Conservation (phyloP, 2,329 filamentous ascomycete genomes). For the Phialemonium atrogriseum region DNA sequence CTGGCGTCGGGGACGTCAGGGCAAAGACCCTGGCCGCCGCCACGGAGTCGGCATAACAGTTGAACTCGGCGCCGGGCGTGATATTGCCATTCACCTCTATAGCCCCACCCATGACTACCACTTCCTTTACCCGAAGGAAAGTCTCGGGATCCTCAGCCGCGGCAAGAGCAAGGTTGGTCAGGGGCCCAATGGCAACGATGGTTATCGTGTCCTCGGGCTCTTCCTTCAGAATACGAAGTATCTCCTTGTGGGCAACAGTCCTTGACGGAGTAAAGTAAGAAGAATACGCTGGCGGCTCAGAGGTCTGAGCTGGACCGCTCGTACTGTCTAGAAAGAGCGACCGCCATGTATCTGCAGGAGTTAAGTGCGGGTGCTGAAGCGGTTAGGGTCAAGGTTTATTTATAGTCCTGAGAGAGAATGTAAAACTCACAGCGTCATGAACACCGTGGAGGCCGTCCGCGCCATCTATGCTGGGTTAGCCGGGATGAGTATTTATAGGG, state of each 20-base stretch:
- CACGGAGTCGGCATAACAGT: slow-evolving; percentile 80
- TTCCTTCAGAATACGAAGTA: slow-evolving; percentile 74
- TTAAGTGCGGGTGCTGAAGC: slow-evolving; percentile 60
- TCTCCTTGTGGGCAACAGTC: slow-evolving; percentile 70
- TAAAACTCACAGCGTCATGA: slow-evolving; percentile 44
- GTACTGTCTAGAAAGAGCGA: slow-evolving; percentile 49
- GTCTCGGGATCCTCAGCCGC: slow-evolving; percentile 82
- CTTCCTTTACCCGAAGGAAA: slow-evolving; percentile 80
- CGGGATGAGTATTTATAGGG: no score
- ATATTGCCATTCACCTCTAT: slow-evolving; percentile 75
- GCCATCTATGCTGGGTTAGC: slow-evolving; percentile 49
- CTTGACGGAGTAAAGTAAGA: slow-evolving; percentile 69
- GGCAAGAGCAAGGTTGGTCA: slow-evolving; percentile 89
- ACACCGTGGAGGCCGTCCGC: slow-evolving; percentile 70
- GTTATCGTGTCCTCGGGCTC: slow-evolving; percentile 78
- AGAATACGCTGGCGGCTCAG: slow-evolving; percentile 37
- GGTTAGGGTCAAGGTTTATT: slow-evolving; percentile 3
- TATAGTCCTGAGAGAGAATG: not conserved
- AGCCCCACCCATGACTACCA: slow-evolving; percentile 92
- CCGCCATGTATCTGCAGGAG: slow-evolving; percentile 66
- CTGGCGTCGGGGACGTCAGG: slow-evolving; percentile 64
- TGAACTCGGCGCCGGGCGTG: slow-evolving; percentile 85
- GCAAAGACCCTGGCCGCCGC: slow-evolving; percentile 71
- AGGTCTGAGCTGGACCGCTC: slow-evolving; percentile 17
- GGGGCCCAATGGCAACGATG: slow-evolving; percentile 81